These are phyloP conservation scores for Penicillium sp. DNA, from an alignment of 2,329 filamentous ascomycete genomes.

Conservation along the genomic window DNA sequence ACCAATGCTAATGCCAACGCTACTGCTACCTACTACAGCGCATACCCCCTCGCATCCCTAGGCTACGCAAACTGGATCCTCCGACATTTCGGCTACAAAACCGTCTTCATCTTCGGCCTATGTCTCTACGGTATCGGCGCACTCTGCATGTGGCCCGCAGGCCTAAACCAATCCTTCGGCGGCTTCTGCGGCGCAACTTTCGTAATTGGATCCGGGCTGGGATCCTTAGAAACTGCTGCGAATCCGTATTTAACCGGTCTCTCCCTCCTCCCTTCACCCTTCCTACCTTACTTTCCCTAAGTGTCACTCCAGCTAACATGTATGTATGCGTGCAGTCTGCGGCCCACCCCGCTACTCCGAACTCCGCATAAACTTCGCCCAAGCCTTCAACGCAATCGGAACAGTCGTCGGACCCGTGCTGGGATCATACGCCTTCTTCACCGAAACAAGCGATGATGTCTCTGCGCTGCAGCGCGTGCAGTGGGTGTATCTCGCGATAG, in stretches of 20 bases:
- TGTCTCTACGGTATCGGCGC: slow-evolving; percentile 72
- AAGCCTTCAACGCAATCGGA: slow-evolving; percentile 77
- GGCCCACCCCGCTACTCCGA: slow-evolving; percentile 76
- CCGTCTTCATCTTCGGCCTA: slow-evolving; percentile 77
- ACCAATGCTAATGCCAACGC: not conserved
- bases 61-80: slow-evolving; percentile 65
- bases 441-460: slow-evolving; percentile 61
- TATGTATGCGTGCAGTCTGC: slow-evolving; percentile 63
- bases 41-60: slow-evolving; percentile 59
- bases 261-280: not conserved
- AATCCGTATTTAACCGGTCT: slow-evolving; percentile 72
- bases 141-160: slow-evolving; percentile 83
- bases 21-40: slow-evolving; percentile 34
- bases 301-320: no score
- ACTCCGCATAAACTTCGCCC: slow-evolving; percentile 76
- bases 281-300: no score
- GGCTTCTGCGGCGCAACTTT: slow-evolving; percentile 75
- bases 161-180: slow-evolving; percentile 71
- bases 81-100: slow-evolving; percentile 75
- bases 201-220: slow-evolving; percentile 73
- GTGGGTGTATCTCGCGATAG: slow-evolving; percentile 82
- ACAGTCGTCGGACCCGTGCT: slow-evolving; percentile 75
- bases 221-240: slow-evolving; percentile 75
- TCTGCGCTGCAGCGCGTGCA: slow-evolving; percentile 69
- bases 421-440: slow-evolving; percentile 75